Evolutionary conservation across 2,329 filamentous ascomycete species (phyloP), one percentile per base, ranked within the genome.

Genomic region (Colletotrichum siamense): DNA sequence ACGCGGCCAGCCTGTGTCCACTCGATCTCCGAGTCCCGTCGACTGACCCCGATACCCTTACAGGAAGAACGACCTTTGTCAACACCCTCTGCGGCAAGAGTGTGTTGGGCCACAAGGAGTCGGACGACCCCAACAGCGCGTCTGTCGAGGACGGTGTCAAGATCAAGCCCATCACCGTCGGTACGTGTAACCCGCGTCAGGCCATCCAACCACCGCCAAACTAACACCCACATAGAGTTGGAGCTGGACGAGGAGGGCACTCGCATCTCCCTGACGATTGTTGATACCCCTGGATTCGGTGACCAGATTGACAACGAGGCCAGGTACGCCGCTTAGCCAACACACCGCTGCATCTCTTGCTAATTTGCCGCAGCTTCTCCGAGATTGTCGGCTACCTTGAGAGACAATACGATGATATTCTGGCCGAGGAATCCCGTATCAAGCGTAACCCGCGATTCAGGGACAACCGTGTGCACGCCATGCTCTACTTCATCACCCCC

Each of bases 381-480:
- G 97, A 99, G 88, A 99, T 99, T 83, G 96, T 98, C 81, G 96
- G 96, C 81, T 98, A 98, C 88, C 95, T 99, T 83, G 97, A 99
- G 91, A 93, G 96, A 89, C 96, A 99, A 92, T 99, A 99, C 88
- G 97, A 99, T 88, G 96, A 99, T 86, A 99, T 99, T 91, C 92
- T 99, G 82, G 96, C 97, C 78, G 96, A 99, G 89, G 97, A 99
- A 90, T 99, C 97, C 83, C 95, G 97, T 90, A 99, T 99, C 91
- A 99, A 99, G 95, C 97, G 97, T 96, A 99, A 99, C 90, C 97
- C 97, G 82, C 94, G 97, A 84, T 99, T 99, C 94, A 94, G 97
- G 84, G 97, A 99, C 89, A 99, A 99, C 90, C 95, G 97, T 89
- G 95, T 99, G 65, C 97, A 99, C 85, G 97, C 96, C 81, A 93